Evolutionary conservation across 257 asterid genomes (phyloP).

Genomic region (Osmanthus fragrans): DNA sequence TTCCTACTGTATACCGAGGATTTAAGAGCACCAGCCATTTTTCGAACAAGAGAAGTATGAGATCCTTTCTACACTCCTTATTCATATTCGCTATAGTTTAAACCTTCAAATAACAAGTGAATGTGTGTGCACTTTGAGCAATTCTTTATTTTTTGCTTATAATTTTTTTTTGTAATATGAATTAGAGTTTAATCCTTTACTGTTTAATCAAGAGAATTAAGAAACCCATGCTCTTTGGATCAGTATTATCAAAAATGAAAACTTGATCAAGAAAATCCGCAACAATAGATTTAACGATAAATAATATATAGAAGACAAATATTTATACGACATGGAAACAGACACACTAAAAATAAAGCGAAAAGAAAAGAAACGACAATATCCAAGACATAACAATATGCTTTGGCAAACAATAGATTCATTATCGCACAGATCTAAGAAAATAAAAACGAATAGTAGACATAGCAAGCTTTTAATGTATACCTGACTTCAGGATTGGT

Average conservation of each 20-base stretch:
- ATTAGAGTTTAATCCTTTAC: background rate
- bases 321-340: background rate
- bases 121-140: too few species aligned
- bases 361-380: background rate
- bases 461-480: background rate
- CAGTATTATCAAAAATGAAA: background rate
- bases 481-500: constrained; percentile 96
- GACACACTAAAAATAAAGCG: too few species aligned
- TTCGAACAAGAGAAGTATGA: too few species aligned
- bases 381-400: background rate
- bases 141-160: too few species aligned
- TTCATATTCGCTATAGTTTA: too few species aligned
- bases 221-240: background rate
- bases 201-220: background rate
- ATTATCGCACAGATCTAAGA: constrained; percentile 22
- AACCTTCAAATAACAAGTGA: too few species aligned
- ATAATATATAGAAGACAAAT: background rate
- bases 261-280: background rate
- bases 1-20: background rate
- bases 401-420: background rate
- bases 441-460: background rate
- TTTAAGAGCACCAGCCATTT: too few species aligned
- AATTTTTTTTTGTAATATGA: too few species aligned
- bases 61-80: too few species aligned
- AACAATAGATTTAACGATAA: background rate